Conservation (phyloP, 148 eudicot species). For the Tetragonia tetragonoides region DNA sequence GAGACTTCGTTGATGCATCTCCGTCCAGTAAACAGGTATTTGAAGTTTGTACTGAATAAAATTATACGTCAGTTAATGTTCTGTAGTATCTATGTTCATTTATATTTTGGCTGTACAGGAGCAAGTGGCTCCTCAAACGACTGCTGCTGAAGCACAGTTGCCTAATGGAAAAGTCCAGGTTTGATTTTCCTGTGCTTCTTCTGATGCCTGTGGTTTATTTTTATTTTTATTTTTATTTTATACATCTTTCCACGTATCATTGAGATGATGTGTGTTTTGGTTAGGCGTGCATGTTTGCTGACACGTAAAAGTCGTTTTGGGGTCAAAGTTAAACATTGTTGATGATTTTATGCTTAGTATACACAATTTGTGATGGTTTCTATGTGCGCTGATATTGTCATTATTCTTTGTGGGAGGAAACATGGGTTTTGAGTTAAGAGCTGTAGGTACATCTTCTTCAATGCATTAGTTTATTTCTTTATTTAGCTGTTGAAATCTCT, state of each 20-base stretch:
- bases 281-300: neutral
- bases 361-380: neutral
- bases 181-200: neutral
- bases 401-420: neutral
- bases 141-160: conserved; percentile 23
- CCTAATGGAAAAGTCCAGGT: conserved; percentile 32
- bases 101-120: conserved; percentile 21
- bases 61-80: neutral
- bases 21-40: conserved; percentile 46
- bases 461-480: neutral
- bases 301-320: neutral
- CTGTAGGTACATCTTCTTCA: neutral
- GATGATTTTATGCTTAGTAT: neutral
- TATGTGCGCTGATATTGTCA: neutral
- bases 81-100: neutral
- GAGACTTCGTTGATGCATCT: conserved; percentile 60
- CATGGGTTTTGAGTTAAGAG: neutral
- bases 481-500: conserved; percentile 2
- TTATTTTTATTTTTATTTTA: neutral
- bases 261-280: neutral
- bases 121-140: conserved; percentile 5
- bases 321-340: neutral
- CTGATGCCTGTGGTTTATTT: neutral
- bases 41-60: conserved; percentile 10
- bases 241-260: neutral